Base-by-base conservation (phyloP, 2,329 filamentous ascomycete genomes). In the Setomelanomma holmii region DNA sequence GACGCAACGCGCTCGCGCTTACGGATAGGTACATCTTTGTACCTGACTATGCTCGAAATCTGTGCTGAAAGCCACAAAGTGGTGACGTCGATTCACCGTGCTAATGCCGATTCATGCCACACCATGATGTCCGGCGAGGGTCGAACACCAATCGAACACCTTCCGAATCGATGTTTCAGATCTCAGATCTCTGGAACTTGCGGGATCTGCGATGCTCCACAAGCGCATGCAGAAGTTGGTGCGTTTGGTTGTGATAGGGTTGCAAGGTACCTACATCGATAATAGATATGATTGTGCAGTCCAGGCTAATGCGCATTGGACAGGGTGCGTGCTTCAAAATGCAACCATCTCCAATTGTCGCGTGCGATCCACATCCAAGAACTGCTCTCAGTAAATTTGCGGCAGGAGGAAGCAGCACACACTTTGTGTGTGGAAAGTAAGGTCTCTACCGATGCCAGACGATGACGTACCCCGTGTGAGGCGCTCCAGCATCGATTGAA, bases 61-160 rank as follows among this genome's bases (percentile, higher is more conserved):
- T 36, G 36, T 14, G 38, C 46, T n/a, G n/a, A 38, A 40, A 51
- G 48, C 53, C 34, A 40, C 33, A 49, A 49, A 67, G 59, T 66
- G 57, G 58, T 67, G 64, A 67, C 64, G 64, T 67, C 60, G 63
- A 44, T 38, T 56, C 46, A 24, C 24, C 34, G 46, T 44, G 42
- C 56, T 64, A 56, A 45, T 57, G 54, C 61, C 60, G 51, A 64
- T 62, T 49, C 41, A 47, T 55, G 46, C 40, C 45, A 50, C 27
- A 63, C 62, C 55, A 51, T 63, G 59, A 66, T 61, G 54, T 56
- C 46, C 50, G 53, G 45, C 54, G 33, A 45, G 39, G 48, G 41
- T 58, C 43, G 47, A 53, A 54, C 45, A 58, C 55, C 51, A 53
- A 63, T 56, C 36, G 51, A 56, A 40, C 42, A 39, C 40, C 38